These are phyloP conservation scores for Iris macrosiphon DNA, from an alignment of 106 monocot genomes.

Conservation along the genomic window DNA sequence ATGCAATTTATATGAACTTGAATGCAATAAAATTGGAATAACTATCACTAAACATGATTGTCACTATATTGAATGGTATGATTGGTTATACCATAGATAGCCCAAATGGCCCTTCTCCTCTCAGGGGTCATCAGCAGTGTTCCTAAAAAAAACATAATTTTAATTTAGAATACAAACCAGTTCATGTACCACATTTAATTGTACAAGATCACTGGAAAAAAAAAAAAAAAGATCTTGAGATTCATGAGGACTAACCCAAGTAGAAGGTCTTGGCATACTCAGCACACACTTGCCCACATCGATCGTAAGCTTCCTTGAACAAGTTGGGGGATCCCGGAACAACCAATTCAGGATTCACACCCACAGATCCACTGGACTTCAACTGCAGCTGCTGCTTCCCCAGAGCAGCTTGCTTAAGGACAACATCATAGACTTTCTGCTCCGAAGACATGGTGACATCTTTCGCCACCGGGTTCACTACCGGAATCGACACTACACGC, in stretches of 20 bases:
- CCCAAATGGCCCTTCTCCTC: slow-evolving; percentile 65
- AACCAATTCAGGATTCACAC: slow-evolving; percentile 35
- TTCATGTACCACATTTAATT: no score
- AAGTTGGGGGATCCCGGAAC: slow-evolving; percentile 29
- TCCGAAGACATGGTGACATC: slow-evolving; percentile 54
- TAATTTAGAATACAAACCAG: no score
- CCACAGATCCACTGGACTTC: background rate
- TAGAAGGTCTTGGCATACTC: slow-evolving; percentile 99
- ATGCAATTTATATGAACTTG: no score
- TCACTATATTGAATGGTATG: no score
- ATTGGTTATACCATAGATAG: slow-evolving; percentile 82
- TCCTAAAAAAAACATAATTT: slow-evolving; percentile 13
- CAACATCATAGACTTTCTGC: slow-evolving; percentile 93
- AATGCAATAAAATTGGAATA: no score
- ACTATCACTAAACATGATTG: no score
- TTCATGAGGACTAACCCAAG: slow-evolving; percentile 92
- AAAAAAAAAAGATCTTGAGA: no score
- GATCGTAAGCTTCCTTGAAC: slow-evolving; percentile 75
- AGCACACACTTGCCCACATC: slow-evolving; percentile 86
- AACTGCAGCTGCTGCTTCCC: slow-evolving; percentile 37
- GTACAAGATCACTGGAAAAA: no score
- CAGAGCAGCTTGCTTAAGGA: slow-evolving; percentile 86
- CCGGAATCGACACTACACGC: slow-evolving; percentile 48
- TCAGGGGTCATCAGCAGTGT: slow-evolving; percentile 53
- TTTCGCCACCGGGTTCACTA: slow-evolving; percentile 34